These are phyloP conservation scores for Irpex lacteus DNA, from an alignment of 1,284 basidiomycete genomes.

Conservation along the genomic window DNA sequence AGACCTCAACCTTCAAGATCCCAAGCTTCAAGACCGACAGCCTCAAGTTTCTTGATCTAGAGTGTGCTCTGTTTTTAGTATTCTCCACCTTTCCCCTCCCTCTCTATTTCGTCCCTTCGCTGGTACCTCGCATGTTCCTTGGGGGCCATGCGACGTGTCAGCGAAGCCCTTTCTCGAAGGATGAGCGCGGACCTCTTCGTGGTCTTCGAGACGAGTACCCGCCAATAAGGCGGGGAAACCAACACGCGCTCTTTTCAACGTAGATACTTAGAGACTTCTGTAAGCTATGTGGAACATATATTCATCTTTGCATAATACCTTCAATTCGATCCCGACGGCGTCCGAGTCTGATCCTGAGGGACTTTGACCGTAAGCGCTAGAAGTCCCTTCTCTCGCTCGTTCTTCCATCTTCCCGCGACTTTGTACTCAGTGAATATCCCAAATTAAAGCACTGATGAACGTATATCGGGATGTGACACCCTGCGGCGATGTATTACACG, in stretches of 20 bases:
- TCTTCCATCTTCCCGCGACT: too few species aligned
- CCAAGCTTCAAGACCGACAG: neutral
- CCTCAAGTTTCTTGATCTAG: neutral
- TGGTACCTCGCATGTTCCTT: neutral
- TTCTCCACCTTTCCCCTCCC: neutral
- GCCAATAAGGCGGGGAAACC: neutral
- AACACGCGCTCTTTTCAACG: slow-evolving; percentile 3
- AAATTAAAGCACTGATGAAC: too few species aligned
- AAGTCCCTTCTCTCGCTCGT: too few species aligned
- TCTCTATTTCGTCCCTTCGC: neutral
- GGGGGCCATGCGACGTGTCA: neutral
- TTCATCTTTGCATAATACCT: too few species aligned
- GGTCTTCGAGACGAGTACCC: slow-evolving; percentile 9
- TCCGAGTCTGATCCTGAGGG: too few species aligned
- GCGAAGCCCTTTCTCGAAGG: neutral
- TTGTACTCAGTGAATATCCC: too few species aligned
- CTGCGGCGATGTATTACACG: too few species aligned
- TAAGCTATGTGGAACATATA: too few species aligned
- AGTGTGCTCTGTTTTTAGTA: neutral
- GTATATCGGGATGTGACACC: too few species aligned
- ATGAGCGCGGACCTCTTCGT: slow-evolving; percentile 9
- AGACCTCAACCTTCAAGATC: neutral
- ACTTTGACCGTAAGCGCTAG: too few species aligned
- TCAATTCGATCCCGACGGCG: too few species aligned
- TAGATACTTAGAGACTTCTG: neutral